Base-by-base conservation (phyloP, 768 basidiomycete species). In the Leccinum pellstonianum region DNA sequence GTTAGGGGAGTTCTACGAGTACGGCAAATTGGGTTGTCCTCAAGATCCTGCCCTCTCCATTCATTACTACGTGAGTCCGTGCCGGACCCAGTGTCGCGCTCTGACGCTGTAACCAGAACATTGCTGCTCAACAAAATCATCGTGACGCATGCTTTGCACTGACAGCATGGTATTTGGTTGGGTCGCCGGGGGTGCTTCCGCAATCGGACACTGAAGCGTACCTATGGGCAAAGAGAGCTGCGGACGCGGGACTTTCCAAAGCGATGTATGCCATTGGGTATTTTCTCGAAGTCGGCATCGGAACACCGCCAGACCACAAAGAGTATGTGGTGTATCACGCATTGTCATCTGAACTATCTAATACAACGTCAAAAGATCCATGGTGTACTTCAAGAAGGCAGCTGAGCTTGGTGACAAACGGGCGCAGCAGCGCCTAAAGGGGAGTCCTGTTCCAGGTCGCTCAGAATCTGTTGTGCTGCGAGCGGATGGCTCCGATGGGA, bases 191-290 rank as follows among this genome's bases (percentile, higher is more conserved):
- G 23, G 94, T 99, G 2, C 83, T 99, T 15, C 96, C 97, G 1
- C 97, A 99, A 70, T 97, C 95, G 0, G 97, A 99, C 71, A 98
- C 96, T 0, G 97, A 99, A 70, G 97, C 97, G 11, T 98, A 87
- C 75, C 79, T 99, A 3, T 99, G 97, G 97, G 93, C 97, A 5
- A 91, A 91, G 76, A 95, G 88, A 68, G 95, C 97, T 23, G 95
- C 95, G 17, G 95, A 98, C 31, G 85, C 83, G 11, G 96, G 94
- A 1, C 81, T 99, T 14, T 83, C 86, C 5, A 99, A 99, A 73
- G 97, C 97, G 11, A 91, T 97, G 86, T 99, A 99, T 66, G 97
- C 95, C 21, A 88, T 95, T 1, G 97, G 97, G 2, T 99, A 99
- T 78, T 99, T 99, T 74, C 83, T 88, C 63, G 96, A 99, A 77